Percentiles rank a stretch among this genome's conserved stretches.
These are phyloP conservation scores for Lentinula edodes DNA, from an alignment of 768 basidiomycete species.

Conservation along the genomic window DNA sequence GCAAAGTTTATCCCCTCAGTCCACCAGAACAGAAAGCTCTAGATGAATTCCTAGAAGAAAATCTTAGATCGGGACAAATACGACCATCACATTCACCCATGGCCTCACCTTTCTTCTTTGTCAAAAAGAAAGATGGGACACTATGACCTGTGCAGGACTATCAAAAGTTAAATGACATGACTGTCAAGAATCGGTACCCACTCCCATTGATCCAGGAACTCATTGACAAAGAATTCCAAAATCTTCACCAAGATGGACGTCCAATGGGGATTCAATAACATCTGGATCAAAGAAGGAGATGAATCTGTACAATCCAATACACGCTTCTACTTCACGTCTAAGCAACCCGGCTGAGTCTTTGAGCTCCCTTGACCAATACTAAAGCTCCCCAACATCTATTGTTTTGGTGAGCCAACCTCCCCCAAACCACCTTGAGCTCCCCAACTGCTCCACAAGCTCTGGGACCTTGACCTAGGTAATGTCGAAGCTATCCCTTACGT, in stretches of 20 bases:
- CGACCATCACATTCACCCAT: slow-evolving; percentile 1
- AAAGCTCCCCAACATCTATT: too few relatives aligned
- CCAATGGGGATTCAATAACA: slow-evolving; percentile 31
- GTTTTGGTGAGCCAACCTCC: too few relatives aligned
- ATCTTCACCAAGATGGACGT: slow-evolving; percentile 35
- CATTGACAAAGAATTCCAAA: slow-evolving; percentile 17
- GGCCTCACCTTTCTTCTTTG: slow-evolving; percentile 16
- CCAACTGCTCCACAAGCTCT: too few relatives aligned
- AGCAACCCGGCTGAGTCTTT: too few relatives aligned
- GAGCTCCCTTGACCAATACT: too few relatives aligned
- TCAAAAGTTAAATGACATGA: slow-evolving; percentile 24
- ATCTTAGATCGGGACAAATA: neutral
- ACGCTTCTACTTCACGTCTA: too few relatives aligned
- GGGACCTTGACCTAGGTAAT: too few relatives aligned
- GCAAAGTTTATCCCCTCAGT: too few relatives aligned
- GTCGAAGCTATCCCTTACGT: too few relatives aligned
- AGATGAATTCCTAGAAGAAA: neutral
- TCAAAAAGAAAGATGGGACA: slow-evolving; percentile 18
- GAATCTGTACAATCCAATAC: slow-evolving; percentile 16
- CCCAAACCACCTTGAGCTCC: too few relatives aligned
- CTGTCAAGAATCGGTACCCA: slow-evolving; percentile 26
- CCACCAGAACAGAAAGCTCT: too few relatives aligned
- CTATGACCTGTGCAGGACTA: slow-evolving; percentile 16
- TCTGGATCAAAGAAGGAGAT: slow-evolving; percentile 36
- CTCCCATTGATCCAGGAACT: slow-evolving; percentile 28